These are phyloP conservation scores for Solanum phureja DNA, from an alignment of 257 asterid genomes.

Conservation along the genomic window DNA sequence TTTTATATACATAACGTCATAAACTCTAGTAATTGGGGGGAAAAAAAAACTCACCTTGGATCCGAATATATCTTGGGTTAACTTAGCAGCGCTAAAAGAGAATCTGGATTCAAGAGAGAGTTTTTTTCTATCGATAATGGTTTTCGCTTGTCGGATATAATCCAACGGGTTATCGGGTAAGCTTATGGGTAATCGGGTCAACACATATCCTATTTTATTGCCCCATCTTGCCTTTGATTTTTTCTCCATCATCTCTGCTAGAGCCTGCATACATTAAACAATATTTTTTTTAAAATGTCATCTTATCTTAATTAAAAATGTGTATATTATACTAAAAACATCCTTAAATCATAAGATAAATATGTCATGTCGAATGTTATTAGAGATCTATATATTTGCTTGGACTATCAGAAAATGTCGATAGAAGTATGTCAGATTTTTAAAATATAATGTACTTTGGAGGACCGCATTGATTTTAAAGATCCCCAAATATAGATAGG, in stretches of 20 bases:
- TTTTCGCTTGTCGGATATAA: conserved; percentile 32
- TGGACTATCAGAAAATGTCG: not conserved
- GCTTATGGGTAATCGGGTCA: conserved; percentile 19
- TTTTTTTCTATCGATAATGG: conserved; percentile 36
- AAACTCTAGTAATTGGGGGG: not conserved
- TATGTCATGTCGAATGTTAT: not conserved
- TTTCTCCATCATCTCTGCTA: conserved; percentile 36
- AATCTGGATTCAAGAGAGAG: conserved; percentile 28
- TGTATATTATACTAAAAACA: not conserved
- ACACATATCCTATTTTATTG: conserved; percentile 18
- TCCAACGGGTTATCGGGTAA: conserved; percentile 27
- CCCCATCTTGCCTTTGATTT: conserved; percentile 36
- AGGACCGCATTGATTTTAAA: too few species aligned
- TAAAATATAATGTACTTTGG: not conserved
- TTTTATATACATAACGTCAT: not conserved
- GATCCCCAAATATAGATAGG: too few species aligned
- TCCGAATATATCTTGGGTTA: conserved; percentile 20
- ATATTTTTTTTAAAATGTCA: not conserved
- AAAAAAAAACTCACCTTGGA: conserved; percentile 10
- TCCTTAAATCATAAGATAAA: too few species aligned
- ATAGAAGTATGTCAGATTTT: not conserved
- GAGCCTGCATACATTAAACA: conserved; percentile 14
- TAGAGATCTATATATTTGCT: not conserved
- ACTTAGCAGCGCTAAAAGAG: not conserved
- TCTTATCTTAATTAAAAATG: not conserved